These are phyloP conservation scores for Achlya hypogyna DNA, from an alignment of 352 stramenopile species.

Conservation along the genomic window DNA sequence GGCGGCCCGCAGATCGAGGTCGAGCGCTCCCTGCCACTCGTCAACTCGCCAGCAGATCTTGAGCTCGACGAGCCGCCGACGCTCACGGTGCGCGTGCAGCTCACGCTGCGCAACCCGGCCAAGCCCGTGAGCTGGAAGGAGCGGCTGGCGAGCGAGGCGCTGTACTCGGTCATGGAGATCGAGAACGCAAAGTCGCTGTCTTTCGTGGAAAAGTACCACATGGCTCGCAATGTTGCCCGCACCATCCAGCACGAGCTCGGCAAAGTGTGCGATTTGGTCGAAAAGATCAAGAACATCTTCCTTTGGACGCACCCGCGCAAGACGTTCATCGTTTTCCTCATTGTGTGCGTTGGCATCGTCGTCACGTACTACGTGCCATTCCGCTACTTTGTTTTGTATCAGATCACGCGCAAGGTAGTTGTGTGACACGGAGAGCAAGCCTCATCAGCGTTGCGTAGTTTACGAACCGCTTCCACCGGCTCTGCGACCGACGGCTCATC, in stretches of 20 bases:
- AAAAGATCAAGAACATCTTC: constrained; percentile 32
- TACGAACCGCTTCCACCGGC: constrained; percentile 29
- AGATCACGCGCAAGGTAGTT: constrained; percentile 24
- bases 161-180: constrained; percentile 32
- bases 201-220: constrained; percentile 36
- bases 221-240: constrained; percentile 32
- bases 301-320: constrained; percentile 35
- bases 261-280: constrained; percentile 24
- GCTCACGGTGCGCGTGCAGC: constrained; percentile 26
- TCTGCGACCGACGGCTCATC: constrained; percentile 10
- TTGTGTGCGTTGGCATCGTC: constrained; percentile 8
- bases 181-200: constrained; percentile 30
- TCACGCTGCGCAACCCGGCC: constrained; percentile 24
- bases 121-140: constrained; percentile 27
- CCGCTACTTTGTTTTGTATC: constrained; percentile 26
- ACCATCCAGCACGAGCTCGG: constrained; percentile 32
- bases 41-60: neutral
- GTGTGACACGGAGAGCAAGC: neutral
- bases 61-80: neutral
- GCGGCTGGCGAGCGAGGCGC: constrained; percentile 26
- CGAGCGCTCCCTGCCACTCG: constrained; percentile 22
- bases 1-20: constrained; percentile 27
- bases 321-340: constrained; percentile 24
- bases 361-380: constrained; percentile 25
- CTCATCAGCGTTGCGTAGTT: constrained; percentile 20